Percentiles rank a stretch among this genome's conserved stretches.
Evolutionary conservation across 2,329 filamentous ascomycete species (phyloP).

Genomic region (Dothistroma pini): DNA sequence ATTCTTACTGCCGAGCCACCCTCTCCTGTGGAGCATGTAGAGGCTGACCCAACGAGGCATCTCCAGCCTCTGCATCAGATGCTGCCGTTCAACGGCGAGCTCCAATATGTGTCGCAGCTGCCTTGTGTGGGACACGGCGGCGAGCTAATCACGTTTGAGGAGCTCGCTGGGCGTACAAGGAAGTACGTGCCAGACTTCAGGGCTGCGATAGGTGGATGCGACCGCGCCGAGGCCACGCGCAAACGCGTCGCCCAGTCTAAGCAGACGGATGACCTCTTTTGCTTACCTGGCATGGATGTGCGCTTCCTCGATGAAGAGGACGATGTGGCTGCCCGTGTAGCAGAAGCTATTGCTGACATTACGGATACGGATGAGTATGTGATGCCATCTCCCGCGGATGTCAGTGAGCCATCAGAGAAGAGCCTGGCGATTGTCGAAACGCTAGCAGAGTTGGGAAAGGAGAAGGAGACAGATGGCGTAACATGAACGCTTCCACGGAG

Average conservation of each 20-base stretch:
- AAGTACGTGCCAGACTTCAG: constrained; percentile 60
- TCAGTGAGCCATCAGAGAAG: neutral
- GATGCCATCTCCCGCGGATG: neutral
- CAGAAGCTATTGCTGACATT: constrained; percentile 8
- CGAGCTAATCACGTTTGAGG: constrained; percentile 37
- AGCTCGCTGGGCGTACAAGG: constrained; percentile 45
- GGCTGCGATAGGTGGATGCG: constrained; percentile 64
- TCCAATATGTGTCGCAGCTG: constrained; percentile 48
- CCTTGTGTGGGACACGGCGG: constrained; percentile 66
- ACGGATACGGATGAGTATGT: constrained; percentile 6
- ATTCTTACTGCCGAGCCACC: constrained; percentile 31
- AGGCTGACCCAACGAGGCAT: constrained; percentile 46
- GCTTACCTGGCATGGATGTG: constrained; percentile 39
- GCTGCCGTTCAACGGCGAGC: constrained; percentile 47
- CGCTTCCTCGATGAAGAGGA: constrained; percentile 23
- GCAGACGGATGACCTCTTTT: constrained; percentile 63
- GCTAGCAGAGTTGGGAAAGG: neutral
- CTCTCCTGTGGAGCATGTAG: constrained; percentile 34
- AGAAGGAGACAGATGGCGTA: neutral
- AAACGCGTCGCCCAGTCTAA: constrained; percentile 30
- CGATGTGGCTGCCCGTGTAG: constrained; percentile 1
- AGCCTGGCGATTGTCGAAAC: neutral
- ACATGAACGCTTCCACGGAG: too few species aligned
- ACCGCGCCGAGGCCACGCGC: constrained; percentile 35
- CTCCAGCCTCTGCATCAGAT: constrained; percentile 40